Evolutionary conservation across 306 rosid species (phyloP).

Genomic region (Lablab purpureus): DNA sequence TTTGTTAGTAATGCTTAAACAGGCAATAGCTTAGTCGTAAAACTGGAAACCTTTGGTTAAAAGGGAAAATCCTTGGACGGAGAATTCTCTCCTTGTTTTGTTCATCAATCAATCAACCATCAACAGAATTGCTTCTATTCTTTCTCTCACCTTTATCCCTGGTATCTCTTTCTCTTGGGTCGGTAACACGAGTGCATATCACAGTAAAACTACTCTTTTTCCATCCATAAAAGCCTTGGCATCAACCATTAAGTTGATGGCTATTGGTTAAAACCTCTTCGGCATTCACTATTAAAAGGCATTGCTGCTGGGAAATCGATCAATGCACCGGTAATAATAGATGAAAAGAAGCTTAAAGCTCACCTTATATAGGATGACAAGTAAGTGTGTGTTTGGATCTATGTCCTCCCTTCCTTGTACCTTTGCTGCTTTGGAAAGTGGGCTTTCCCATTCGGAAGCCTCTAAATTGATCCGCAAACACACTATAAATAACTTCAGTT

Average conservation of each 20-base stretch:
- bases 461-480: background rate
- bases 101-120: background rate
- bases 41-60: background rate
- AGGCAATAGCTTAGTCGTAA: background rate
- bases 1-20: background rate
- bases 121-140: background rate
- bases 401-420: background rate
- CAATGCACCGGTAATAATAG: slow-evolving; percentile 19
- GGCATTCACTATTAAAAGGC: background rate
- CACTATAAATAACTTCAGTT: slow-evolving; percentile 50
- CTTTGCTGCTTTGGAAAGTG: background rate
- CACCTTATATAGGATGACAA: slow-evolving; percentile 63
- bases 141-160: background rate
- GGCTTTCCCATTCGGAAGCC: background rate
- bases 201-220: background rate
- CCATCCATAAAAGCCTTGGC: slow-evolving; percentile 3
- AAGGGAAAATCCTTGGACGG: background rate
- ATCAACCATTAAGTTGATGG: background rate
- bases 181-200: background rate
- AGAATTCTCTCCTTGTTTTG: slow-evolving; percentile 4
- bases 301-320: background rate
- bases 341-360: slow-evolving; percentile 45
- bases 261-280: background rate
- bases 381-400: background rate
- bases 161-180: background rate